Conservation (phyloP, 169 alveolate species). For the Plasmodium gallinaceum region DNA sequence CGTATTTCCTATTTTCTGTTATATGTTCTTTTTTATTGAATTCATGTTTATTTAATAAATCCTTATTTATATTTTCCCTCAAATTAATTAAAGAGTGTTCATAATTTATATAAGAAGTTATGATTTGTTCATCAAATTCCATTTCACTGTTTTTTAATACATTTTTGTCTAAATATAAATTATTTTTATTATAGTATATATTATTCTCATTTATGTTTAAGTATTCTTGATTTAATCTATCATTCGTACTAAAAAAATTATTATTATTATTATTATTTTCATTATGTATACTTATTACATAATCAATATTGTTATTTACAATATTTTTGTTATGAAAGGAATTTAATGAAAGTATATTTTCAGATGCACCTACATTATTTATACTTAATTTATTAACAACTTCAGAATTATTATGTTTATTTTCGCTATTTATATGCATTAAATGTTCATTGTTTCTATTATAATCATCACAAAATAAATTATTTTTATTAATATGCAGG, state of each 20-base stretch:
- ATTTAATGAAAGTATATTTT: neutral
- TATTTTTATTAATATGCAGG: neutral
- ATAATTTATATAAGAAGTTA: constrained; percentile 8
- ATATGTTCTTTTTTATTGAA: constrained; percentile 3
- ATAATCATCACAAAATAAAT: neutral
- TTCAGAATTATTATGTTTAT: no score
- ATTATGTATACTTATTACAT: neutral
- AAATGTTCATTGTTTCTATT: neutral
- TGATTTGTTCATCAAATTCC: constrained; percentile 8
- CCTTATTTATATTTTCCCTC: constrained; percentile 44
- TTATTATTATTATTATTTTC: constrained; percentile 7
- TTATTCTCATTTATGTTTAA: no score
- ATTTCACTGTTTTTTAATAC: neutral
- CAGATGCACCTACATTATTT: no score
- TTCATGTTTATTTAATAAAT: constrained; percentile 38
- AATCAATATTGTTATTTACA: neutral
- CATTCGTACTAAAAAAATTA: neutral
- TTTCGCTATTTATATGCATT: no score
- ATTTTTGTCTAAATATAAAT: neutral
- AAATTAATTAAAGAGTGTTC: constrained; percentile 22
- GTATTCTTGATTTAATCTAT: no score
- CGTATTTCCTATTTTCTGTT: constrained; percentile 2
- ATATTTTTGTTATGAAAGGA: neutral
- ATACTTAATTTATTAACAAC: no score
- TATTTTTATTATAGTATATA: neutral